These are phyloP conservation scores for Escovopsis weberi DNA, from an alignment of 2,329 filamentous ascomycete species.

Conservation along the genomic window DNA sequence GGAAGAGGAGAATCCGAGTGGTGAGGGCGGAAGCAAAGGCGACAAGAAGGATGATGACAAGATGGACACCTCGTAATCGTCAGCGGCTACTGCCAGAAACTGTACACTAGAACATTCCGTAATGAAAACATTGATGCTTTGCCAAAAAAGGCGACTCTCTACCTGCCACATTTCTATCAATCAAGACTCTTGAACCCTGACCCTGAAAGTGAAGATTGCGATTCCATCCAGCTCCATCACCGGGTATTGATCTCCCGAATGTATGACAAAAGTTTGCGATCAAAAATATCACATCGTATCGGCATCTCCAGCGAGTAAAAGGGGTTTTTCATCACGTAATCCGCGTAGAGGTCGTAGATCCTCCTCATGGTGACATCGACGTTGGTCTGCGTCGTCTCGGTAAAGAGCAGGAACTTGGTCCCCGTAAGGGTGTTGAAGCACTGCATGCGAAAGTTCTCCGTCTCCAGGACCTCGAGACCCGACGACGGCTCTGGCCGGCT, in stretches of 20 bases:
- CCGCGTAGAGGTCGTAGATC: conserved; percentile 88
- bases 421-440: conserved; percentile 94
- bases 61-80: conserved; percentile 68
- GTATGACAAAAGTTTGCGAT: conserved; percentile 69
- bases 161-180: no score
- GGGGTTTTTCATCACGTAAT: conserved; percentile 99
- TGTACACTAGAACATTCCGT: conserved; percentile 17
- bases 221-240: conserved; percentile 10
- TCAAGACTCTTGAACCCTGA: no score
- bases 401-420: conserved; percentile 91
- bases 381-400: conserved; percentile 75
- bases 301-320: conserved; percentile 99
- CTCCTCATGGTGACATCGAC: conserved; percentile 70
- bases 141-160: not conserved
- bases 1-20: conserved; percentile 60
- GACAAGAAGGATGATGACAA: conserved; percentile 47
- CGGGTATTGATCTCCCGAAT: conserved; percentile 57
- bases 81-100: conserved; percentile 16
- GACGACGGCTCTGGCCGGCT: conserved; percentile 49
- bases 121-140: not conserved
- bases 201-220: no score
- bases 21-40: conserved; percentile 24
- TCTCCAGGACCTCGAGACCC: conserved; percentile 85
- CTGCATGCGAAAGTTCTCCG: conserved; percentile 84
- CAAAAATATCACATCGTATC: conserved; percentile 86